A percentile compares a stretch with the other conserved stretches of the same genome.
Evolutionary conservation across 768 basidiomycete genomes (phyloP).

Genomic region (Dacryopinax primogenitus): DNA sequence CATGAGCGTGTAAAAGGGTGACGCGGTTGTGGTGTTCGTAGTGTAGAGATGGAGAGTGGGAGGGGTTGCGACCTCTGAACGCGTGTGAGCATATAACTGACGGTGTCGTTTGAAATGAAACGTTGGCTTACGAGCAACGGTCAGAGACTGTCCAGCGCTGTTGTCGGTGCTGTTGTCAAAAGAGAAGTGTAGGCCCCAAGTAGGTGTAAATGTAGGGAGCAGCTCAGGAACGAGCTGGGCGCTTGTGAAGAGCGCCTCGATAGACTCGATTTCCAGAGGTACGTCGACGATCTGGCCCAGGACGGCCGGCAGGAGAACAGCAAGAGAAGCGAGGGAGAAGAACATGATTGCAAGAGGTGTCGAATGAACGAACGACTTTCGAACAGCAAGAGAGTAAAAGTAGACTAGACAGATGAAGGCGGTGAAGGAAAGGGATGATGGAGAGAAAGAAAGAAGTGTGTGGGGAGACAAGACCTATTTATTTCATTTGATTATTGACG

Average conservation of each 20-base stretch:
- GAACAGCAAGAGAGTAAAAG: background rate
- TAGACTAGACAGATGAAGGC: background rate
- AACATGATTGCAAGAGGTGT: constrained; percentile 11
- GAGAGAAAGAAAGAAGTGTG: background rate
- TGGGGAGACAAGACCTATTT: too few species aligned
- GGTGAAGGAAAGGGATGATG: background rate
- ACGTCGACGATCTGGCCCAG: constrained; percentile 36
- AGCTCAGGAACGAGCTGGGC: constrained; percentile 50
- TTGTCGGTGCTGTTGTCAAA: constrained; percentile 41
- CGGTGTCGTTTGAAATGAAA: constrained; percentile 1
- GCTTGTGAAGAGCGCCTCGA: constrained; percentile 55
- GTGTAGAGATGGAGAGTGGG: constrained; percentile 44
- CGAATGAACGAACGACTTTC: background rate
- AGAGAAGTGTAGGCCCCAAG: constrained; percentile 41
- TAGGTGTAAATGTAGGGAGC: constrained; percentile 47
- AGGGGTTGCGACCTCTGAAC: constrained; percentile 41
- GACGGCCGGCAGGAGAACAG: constrained; percentile 33
- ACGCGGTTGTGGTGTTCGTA: constrained; percentile 35
- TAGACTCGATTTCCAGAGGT: constrained; percentile 39
- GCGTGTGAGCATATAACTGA: background rate
- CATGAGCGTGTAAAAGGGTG: constrained; percentile 47
- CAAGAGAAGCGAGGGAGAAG: constrained; percentile 28
- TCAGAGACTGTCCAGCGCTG: constrained; percentile 45
- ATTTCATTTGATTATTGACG: too few species aligned
- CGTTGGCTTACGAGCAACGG: constrained; percentile 42